These are phyloP conservation scores for Trichosanthes truncata DNA, from an alignment of 306 rosid species.

Conservation along the genomic window DNA sequence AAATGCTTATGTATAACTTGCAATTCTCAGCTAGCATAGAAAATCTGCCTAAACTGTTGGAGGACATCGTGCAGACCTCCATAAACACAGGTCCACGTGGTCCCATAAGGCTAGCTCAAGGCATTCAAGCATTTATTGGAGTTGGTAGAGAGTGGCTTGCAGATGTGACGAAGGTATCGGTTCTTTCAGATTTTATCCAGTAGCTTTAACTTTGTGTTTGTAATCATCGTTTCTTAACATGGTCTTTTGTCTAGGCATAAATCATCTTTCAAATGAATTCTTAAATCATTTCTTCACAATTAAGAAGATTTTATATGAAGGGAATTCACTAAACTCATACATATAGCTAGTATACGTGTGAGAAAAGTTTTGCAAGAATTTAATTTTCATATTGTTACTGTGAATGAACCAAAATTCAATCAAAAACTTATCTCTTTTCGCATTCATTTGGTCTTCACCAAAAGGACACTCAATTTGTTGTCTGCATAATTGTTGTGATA, in stretches of 20 bases:
- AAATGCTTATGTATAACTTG: slow-evolving; percentile 11
- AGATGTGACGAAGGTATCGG: slow-evolving; percentile 52
- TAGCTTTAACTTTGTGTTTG: neutral
- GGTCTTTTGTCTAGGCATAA: neutral
- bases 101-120: slow-evolving; percentile 74
- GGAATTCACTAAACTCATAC: neutral
- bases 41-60: slow-evolving; percentile 72
- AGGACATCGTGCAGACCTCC: slow-evolving; percentile 84
- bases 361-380: neutral
- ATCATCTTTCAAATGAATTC: neutral
- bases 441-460: neutral
- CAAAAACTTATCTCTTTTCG: neutral
- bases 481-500: neutral
- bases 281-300: slow-evolving; percentile 1
- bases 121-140: slow-evolving; percentile 74
- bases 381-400: neutral
- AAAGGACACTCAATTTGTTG: neutral
- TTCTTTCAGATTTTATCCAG: neutral
- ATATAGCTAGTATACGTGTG: neutral
- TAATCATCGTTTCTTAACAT: neutral
- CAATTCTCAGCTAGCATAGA: slow-evolving; percentile 47
- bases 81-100: slow-evolving; percentile 83
- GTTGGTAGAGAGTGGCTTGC: slow-evolving; percentile 92
- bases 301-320: neutral
- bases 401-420: neutral